phyloP scores from a whole-genome alignment of 495 filamentous ascomycete genomes.

The Daldinia childiae region DNA sequence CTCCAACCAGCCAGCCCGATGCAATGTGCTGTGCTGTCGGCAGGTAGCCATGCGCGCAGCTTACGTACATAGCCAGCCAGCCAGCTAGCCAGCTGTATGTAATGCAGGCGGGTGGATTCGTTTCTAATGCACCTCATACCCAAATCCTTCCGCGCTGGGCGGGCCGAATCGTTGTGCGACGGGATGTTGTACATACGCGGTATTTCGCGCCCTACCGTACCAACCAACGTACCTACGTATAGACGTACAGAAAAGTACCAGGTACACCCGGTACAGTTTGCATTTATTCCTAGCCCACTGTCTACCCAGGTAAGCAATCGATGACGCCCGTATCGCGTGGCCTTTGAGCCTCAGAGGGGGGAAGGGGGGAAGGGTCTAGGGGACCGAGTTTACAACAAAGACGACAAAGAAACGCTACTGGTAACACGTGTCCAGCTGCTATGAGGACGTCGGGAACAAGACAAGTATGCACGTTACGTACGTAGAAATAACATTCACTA shows the following conservation, averaged over 20 bases:
- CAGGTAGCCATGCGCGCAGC: background rate
- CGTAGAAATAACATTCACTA: background rate
- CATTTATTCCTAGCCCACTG: background rate
- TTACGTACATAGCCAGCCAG: no score
- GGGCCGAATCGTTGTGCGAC: slow-evolving; percentile 37
- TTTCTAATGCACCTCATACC: slow-evolving; percentile 28
- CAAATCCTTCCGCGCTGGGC: slow-evolving; percentile 35
- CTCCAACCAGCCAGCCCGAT: background rate
- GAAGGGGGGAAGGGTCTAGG: background rate
- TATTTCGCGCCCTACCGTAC: no score
- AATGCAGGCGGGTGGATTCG: slow-evolving; percentile 9
- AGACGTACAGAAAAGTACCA: background rate
- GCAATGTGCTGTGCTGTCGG: background rate
- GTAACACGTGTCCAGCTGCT: background rate
- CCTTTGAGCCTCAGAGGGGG: background rate
- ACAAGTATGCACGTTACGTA: background rate
- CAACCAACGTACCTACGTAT: background rate
- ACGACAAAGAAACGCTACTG: background rate
- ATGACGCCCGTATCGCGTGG: background rate
- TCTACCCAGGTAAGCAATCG: background rate
- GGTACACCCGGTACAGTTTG: background rate
- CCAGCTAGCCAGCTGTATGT: slow-evolving; percentile 10
- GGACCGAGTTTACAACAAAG: background rate
- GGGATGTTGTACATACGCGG: slow-evolving; percentile 19
- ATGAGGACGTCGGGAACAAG: background rate